phyloP scores from a whole-genome alignment of 78 protist genomes.

The Dictyostelium brefeldianum region DNA sequence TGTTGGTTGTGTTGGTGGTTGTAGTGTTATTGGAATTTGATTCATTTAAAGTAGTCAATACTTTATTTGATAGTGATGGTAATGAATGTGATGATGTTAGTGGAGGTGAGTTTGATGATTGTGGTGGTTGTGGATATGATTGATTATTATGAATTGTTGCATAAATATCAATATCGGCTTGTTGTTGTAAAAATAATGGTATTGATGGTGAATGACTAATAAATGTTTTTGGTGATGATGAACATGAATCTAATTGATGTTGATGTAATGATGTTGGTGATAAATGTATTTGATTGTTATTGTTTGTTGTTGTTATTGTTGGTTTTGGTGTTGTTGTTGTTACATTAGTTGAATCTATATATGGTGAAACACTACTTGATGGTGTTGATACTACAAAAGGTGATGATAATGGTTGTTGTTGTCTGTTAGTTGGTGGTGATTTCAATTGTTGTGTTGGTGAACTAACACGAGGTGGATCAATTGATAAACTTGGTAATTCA shows the following conservation, averaged over 20 bases:
- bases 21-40: background rate
- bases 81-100: background rate
- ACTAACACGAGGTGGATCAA: conserved; percentile 27
- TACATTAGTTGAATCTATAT: background rate
- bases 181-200: conserved; percentile 3
- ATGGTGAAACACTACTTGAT: conserved; percentile 4
- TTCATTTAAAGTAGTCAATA: background rate
- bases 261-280: background rate
- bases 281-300: background rate
- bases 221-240: conserved; percentile 23
- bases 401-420: background rate
- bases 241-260: background rate
- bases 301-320: background rate
- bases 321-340: background rate
- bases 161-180: background rate
- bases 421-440: background rate
- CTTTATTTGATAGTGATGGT: background rate
- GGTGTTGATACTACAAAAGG: conserved; percentile 20
- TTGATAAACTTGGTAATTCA: conserved; percentile 24
- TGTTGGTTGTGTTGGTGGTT: too few relatives aligned
- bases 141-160: background rate
- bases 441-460: background rate
- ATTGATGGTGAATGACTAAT: conserved; percentile 19
- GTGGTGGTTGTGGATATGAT: background rate
- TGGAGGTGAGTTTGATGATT: background rate